phyloP scores from a whole-genome alignment of 306 rosid genomes.

The Hippophae tibetana region DNA sequence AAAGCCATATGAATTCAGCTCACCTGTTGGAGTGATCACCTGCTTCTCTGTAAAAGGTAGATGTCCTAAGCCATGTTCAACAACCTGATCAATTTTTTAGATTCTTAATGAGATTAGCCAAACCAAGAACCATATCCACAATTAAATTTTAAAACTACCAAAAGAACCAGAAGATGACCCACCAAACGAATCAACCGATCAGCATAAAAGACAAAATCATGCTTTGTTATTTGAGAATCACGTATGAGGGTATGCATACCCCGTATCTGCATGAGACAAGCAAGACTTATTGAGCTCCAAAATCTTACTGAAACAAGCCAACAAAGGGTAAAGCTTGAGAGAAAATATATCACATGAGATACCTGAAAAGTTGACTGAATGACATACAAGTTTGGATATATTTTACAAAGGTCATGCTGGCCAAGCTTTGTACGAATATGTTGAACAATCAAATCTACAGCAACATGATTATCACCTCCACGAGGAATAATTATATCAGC shows the following conservation, averaged over 20 bases:
- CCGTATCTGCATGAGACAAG: not conserved
- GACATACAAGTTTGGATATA: constrained; percentile 83
- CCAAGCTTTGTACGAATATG: constrained; percentile 97
- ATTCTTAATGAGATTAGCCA: constrained; percentile 16
- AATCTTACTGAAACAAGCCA: not conserved
- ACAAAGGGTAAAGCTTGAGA: constrained; percentile 8
- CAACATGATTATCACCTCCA: constrained; percentile 97
- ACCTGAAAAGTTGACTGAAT: constrained; percentile 99
- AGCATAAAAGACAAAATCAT: constrained; percentile 92
- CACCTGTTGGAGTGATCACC: constrained; percentile 92
- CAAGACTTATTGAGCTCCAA: constrained; percentile 9
- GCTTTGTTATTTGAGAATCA: constrained; percentile 78
- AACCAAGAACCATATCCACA: constrained; percentile 11
- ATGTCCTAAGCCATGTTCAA: constrained; percentile 97
- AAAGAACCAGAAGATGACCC: constrained; percentile 27
- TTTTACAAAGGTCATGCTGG: constrained; percentile 97
- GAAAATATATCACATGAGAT: constrained; percentile 11
- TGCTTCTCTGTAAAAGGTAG: constrained; percentile 97
- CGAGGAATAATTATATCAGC: constrained; percentile 98
- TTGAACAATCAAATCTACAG: constrained; percentile 93
- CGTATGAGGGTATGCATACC: constrained; percentile 96
- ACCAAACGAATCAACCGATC: constrained; percentile 99
- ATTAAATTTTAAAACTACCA: constrained; percentile 17
- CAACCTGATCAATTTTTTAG: constrained; percentile 57
- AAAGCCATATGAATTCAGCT: constrained; percentile 10